Base-by-base conservation (phyloP, 306 rosid genomes). In the Mimosa pudica region DNA sequence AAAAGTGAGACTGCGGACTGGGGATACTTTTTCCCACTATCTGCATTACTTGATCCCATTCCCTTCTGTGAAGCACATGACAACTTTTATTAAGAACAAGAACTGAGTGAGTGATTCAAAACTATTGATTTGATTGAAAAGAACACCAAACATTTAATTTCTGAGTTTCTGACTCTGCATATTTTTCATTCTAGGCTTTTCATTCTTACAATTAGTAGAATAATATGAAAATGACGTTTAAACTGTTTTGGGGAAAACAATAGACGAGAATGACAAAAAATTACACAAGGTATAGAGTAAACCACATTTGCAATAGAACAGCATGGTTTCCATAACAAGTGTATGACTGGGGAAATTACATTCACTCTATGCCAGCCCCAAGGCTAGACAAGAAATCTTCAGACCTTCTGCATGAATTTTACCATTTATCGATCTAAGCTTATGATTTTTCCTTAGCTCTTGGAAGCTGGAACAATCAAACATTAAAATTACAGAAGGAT, bases 1-100 rank as follows among this genome's bases (percentile, higher is more conserved):
- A 93, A 95, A 73, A 93, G 84, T 57, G 94, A 85, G 79, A 92
- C 96, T 10, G 92, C 93, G 62, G 98, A 91, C 72, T 93, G 98
- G 81, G 90, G 94, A 82, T 85, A 78, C 77, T 78, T 85, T 87
- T 93, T 95, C 76, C 91, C 94, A 71, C 83, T 65, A 79, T 95
- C 98, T 30, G 87, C 75, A 78, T 84, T 83, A 82, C 82, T 74
- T 71, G 86, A 87, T 84, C 91, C 97, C 14, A 24, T 81, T 88
- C 90, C 95, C 84, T 91, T 89, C 94, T 92, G 88, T 49, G 80
- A 78, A 77, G 70, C 84, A 73, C 70, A 38, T 54, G 63, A 76
- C 68, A 81, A 54, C 33, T 57, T 66, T 52, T 60, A n/a, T 49
- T 81, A 74, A 70, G 80, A 75, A 51, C 61, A 41, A 54, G 58